Percentiles rank a stretch among this genome's conserved stretches.
phyloP scores from a whole-genome alignment of 1,284 basidiomycete species.

The Laetiporus sulphureus region DNA sequence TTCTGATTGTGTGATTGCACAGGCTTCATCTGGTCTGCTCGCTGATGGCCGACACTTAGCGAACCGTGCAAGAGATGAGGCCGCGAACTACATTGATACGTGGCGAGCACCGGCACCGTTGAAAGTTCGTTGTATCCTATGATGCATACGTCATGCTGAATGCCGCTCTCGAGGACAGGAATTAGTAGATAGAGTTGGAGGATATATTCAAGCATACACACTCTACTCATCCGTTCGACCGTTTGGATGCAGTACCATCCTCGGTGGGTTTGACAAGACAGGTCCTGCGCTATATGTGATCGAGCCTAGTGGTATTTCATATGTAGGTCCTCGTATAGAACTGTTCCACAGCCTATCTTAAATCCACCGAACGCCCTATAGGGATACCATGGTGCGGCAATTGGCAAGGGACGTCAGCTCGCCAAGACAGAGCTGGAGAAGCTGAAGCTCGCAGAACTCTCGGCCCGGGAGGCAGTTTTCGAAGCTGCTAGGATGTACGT shows the following conservation, averaged over 20 bases:
- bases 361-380: too few relatives aligned
- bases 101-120: constrained; percentile 78
- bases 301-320: constrained; percentile 93
- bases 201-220: constrained; percentile 94
- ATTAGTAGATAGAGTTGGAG: constrained; percentile 79
- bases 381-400: constrained; percentile 92
- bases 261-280: constrained; percentile 85
- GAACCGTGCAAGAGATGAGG: constrained; percentile 83
- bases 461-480: constrained; percentile 79
- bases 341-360: too few relatives aligned
- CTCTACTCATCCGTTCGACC: constrained; percentile 97
- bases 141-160: not conserved
- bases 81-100: constrained; percentile 66
- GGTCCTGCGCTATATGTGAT: constrained; percentile 89
- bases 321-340: constrained; percentile 58
- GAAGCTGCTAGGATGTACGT: constrained; percentile 94
- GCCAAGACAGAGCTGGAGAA: constrained; percentile 99
- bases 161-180: constrained; percentile 36
- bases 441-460: constrained; percentile 76
- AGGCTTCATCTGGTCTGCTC: constrained; percentile 91
- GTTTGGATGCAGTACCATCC: constrained; percentile 91
- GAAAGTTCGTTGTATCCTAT: constrained; percentile 47
- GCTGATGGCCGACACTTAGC: constrained; percentile 93
- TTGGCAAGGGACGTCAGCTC: constrained; percentile 94
- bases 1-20: not conserved